Percentiles rank a stretch among this genome's conserved stretches.
Evolutionary conservation across 2,329 filamentous ascomycete genomes (phyloP).

Genomic region (Pseudogymnoascus destructans): DNA sequence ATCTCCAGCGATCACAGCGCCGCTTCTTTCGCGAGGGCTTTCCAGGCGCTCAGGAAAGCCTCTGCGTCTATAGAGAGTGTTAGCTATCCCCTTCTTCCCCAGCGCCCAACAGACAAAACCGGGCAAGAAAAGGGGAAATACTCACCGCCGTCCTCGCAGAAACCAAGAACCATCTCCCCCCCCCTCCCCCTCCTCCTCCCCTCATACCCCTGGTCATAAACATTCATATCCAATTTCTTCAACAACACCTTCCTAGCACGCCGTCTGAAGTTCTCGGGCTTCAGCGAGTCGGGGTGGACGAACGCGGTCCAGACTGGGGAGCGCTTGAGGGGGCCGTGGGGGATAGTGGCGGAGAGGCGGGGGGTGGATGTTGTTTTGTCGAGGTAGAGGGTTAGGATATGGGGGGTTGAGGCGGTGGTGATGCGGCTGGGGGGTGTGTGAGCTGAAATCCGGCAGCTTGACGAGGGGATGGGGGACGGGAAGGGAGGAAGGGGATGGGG

Average conservation of each 20-base stretch:
- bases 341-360: conserved; percentile 43
- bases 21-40: not conserved
- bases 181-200: conserved; percentile 36
- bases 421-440: not conserved
- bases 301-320: conserved; percentile 55
- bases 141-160: conserved; percentile 22
- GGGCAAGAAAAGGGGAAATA: not conserved
- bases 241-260: conserved; percentile 35
- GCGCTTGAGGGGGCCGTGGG: conserved; percentile 38
- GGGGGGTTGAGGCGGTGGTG: conserved; percentile 18
- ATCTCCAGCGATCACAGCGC: not conserved
- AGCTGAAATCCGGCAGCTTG: too few relatives aligned
- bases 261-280: not conserved
- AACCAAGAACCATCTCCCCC: conserved; percentile 24
- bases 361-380: conserved; percentile 36
- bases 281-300: not conserved
- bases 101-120: not conserved
- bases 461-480: too few relatives aligned
- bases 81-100: not conserved
- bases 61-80: not conserved
- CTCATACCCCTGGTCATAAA: conserved; percentile 44
- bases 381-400: conserved; percentile 41
- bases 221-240: conserved; percentile 42
- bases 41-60: not conserved
- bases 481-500: not conserved